Percentiles rank a stretch among this genome's conserved stretches.
phyloP scores from a whole-genome alignment of 2,329 filamentous ascomycete species.

The Bipolaris sorokiniana region DNA sequence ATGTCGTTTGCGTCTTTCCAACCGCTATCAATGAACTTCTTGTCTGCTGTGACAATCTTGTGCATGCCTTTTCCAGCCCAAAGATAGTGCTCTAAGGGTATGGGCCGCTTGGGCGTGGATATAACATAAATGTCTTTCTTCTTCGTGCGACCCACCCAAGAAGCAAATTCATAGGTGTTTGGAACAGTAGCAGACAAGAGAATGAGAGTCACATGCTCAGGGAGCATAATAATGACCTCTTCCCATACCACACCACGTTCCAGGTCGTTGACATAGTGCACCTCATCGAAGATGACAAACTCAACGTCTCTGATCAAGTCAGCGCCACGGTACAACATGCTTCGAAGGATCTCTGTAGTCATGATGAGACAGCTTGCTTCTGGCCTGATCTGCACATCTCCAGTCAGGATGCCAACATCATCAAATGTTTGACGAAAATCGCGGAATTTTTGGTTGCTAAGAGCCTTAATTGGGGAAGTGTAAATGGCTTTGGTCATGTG shows the following conservation, averaged over 20 bases:
- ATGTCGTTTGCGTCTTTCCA: slow-evolving; percentile 93
- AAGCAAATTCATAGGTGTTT: slow-evolving; percentile 97
- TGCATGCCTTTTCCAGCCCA: slow-evolving; percentile 93
- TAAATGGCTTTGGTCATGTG: slow-evolving; percentile 99
- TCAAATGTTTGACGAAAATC: slow-evolving; percentile 91
- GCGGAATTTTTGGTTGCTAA: slow-evolving; percentile 98
- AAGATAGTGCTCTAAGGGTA: slow-evolving; percentile 93
- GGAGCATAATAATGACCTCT: slow-evolving; percentile 99
- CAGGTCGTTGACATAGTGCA: slow-evolving; percentile 96
- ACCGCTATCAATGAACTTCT: slow-evolving; percentile 87
- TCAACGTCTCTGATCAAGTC: slow-evolving; percentile 97
- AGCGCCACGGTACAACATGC: slow-evolving; percentile 96
- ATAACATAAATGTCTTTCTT: slow-evolving; percentile 99
- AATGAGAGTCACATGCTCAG: slow-evolving; percentile 95
- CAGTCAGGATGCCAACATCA: slow-evolving; percentile 95
- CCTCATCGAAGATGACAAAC: slow-evolving; percentile 98
- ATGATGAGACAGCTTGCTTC: slow-evolving; percentile 99
- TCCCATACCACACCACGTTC: slow-evolving; percentile 99
- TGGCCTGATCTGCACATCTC: slow-evolving; percentile 96
- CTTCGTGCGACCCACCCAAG: slow-evolving; percentile 97
- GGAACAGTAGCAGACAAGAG: slow-evolving; percentile 94
- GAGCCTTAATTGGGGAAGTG: slow-evolving; percentile 95
- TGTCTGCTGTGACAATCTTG: slow-evolving; percentile 93
- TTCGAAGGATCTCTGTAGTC: slow-evolving; percentile 97
- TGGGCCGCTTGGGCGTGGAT: slow-evolving; percentile 91